These are phyloP conservation scores for Amaranthus cruentus DNA, from an alignment of 148 eudicot species.

Conservation along the genomic window DNA sequence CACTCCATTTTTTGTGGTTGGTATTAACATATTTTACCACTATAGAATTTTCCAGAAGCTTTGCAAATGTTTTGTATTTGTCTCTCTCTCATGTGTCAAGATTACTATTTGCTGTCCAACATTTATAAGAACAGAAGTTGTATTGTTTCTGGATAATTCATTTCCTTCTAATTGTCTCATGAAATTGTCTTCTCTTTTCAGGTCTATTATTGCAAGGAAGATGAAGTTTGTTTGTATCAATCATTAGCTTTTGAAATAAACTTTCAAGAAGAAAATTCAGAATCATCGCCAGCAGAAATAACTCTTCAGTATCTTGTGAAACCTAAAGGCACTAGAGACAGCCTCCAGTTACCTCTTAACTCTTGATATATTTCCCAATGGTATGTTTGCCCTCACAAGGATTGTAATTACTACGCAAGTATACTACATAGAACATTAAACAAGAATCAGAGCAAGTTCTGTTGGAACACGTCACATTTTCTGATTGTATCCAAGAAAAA, in stretches of 20 bases:
- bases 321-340: conserved; percentile 43
- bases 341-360: conserved; percentile 38
- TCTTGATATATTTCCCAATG: conserved; percentile 8
- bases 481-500: no score
- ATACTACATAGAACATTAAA: no score
- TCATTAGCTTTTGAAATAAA: conserved; percentile 74
- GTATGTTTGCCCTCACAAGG: neutral
- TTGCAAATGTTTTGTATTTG: neutral
- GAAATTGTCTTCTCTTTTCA: conserved; percentile 22
- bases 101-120: neutral
- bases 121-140: neutral
- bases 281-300: conserved; percentile 48
- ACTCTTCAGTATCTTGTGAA: conserved; percentile 62
- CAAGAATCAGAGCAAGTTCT: no score
- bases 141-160: neutral
- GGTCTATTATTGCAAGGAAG: conserved; percentile 96
- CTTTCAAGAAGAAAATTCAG: conserved; percentile 58
- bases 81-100: neutral
- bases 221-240: conserved; percentile 86
- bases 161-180: neutral
- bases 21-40: neutral
- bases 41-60: neutral
- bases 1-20: neutral
- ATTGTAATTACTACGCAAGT: neutral
- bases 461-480: no score